phyloP scores from a whole-genome alignment of 148 eudicot genomes.

The Amaranthus cruentus region DNA sequence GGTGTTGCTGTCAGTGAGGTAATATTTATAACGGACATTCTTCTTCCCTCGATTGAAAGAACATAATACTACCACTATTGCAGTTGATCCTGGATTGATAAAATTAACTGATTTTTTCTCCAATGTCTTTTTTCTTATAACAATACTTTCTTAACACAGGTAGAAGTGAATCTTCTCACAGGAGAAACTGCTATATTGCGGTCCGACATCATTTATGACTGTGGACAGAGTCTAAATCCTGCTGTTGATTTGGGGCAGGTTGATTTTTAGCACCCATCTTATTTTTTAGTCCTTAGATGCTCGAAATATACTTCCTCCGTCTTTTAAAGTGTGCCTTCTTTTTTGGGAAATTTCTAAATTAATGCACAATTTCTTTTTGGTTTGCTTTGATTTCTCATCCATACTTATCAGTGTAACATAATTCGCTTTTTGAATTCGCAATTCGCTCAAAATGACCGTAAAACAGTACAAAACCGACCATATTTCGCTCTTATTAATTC shows the following conservation, averaged over 20 bases:
- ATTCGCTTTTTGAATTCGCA: no score
- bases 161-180: conserved; percentile 75
- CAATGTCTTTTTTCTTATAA: no score
- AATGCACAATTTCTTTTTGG: no score
- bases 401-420: no score
- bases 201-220: conserved; percentile 83
- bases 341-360: no score
- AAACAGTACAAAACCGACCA: no score
- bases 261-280: conserved; percentile 6
- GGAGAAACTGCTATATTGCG: conserved; percentile 77
- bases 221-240: conserved; percentile 95
- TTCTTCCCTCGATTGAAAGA: not conserved
- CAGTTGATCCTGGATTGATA: no score
- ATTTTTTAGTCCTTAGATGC: not conserved
- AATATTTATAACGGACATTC: not conserved
- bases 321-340: no score
- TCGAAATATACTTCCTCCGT: no score
- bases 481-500: no score
- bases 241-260: conserved; percentile 99
- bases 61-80: not conserved
- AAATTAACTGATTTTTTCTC: not conserved
- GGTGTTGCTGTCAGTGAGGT: conserved; percentile 99
- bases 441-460: no score
- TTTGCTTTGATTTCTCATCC: no score
- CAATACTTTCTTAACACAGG: conserved; percentile 40